Conservation (phyloP, 768 basidiomycete genomes). For the Suillus alpinus region DNA sequence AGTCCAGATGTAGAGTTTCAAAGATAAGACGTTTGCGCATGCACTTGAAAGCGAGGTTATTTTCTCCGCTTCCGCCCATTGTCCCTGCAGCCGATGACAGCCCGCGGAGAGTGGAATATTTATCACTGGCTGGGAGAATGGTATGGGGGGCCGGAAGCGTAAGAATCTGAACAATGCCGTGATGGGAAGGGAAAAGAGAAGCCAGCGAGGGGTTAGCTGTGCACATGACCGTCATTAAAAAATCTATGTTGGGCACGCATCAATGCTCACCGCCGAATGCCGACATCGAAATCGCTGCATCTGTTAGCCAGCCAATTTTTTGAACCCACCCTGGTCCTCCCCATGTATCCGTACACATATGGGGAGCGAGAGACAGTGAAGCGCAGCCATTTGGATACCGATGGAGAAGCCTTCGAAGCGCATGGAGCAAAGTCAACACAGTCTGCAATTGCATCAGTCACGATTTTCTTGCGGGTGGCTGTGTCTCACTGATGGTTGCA, state of each 20-base stretch:
- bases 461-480: neutral
- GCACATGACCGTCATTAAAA: conserved; percentile 11
- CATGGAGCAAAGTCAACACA: conserved; percentile 69
- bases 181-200: conserved; percentile 75
- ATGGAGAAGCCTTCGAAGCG: conserved; percentile 60
- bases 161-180: conserved; percentile 81
- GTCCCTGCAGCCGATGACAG: conserved; percentile 53
- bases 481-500: conserved; percentile 47
- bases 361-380: conserved; percentile 63
- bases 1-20: conserved; percentile 86
- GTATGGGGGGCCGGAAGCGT: conserved; percentile 72
- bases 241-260: neutral
- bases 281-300: conserved; percentile 68
- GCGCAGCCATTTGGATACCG: conserved; percentile 60
- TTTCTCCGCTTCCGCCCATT: conserved; percentile 77
- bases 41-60: conserved; percentile 93
- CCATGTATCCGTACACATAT: conserved; percentile 57
- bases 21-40: conserved; percentile 84
- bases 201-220: conserved; percentile 77
- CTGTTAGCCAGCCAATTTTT: conserved; percentile 76
- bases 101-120: conserved; percentile 80
- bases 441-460: conserved; percentile 32
- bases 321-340: conserved; percentile 70
- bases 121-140: conserved; percentile 76
- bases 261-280: conserved; percentile 72